Conservation (phyloP, 2,329 filamentous ascomycete genomes). For the Cytospora piceicola region DNA sequence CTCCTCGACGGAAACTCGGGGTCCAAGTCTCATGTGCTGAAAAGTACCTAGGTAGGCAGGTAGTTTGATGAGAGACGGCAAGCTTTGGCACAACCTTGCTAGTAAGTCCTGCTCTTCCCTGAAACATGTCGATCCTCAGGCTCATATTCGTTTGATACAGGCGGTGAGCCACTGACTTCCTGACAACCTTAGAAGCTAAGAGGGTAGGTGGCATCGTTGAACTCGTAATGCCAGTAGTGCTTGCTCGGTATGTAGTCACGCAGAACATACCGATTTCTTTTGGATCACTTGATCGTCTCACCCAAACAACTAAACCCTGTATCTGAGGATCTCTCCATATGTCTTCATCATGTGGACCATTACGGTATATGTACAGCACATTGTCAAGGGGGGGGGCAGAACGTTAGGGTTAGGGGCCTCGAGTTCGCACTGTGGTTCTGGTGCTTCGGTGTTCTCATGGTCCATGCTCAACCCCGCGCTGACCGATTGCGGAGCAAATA, state of each 20-base stretch:
- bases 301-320: background rate
- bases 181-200: too few relatives aligned
- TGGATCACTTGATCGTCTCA: too few relatives aligned
- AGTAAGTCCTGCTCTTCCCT: background rate
- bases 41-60: too few relatives aligned
- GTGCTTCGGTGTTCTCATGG: background rate
- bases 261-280: too few relatives aligned
- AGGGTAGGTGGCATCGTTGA: background rate
- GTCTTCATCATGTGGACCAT: too few relatives aligned
- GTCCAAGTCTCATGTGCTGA: background rate
- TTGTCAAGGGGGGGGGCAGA: too few relatives aligned
- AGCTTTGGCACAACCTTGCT: background rate
- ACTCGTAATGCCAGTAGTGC: background rate
- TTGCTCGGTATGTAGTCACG: too few relatives aligned
- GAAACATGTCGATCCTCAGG: slow-evolving; percentile 18
- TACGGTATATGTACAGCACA: too few relatives aligned
- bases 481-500: slow-evolving; percentile 13
- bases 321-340: too few relatives aligned
- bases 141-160: slow-evolving; percentile 1
- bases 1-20: background rate
- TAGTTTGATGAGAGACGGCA: background rate
- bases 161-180: background rate
- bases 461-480: background rate
- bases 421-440: background rate
- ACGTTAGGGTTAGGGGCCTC: too few relatives aligned